phyloP scores from a whole-genome alignment of 2,329 filamentous ascomycete species.

The Tolypocladium paradoxum region DNA sequence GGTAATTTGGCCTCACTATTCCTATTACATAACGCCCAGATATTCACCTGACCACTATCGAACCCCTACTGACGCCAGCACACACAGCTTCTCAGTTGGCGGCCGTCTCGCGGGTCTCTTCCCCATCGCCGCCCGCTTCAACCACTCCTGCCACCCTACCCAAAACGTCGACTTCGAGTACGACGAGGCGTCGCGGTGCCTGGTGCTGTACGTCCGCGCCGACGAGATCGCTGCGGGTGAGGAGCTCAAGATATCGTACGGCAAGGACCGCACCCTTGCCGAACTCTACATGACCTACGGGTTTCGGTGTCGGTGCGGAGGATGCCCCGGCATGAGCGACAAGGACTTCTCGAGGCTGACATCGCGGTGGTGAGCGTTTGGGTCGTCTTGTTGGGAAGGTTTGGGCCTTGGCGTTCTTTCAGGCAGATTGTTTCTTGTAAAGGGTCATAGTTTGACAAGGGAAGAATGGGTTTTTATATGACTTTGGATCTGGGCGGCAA shows the following conservation, averaged over 20 bases:
- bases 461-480: background rate
- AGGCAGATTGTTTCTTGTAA: too few species aligned
- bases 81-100: slow-evolving; percentile 15
- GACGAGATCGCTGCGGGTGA: slow-evolving; percentile 27
- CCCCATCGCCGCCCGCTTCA: slow-evolving; percentile 43
- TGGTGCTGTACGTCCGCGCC: slow-evolving; percentile 29
- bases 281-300: slow-evolving; percentile 35
- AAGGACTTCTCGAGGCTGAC: background rate
- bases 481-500: background rate
- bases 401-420: background rate
- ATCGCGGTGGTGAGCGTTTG: background rate
- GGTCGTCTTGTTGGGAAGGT: too few species aligned
- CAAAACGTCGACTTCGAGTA: slow-evolving; percentile 35
- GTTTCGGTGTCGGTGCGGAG: slow-evolving; percentile 40
- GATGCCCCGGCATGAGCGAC: slow-evolving; percentile 23
- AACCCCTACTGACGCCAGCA: background rate
- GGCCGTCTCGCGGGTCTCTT: slow-evolving; percentile 30
- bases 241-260: slow-evolving; percentile 44
- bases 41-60: too few species aligned
- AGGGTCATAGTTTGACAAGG: background rate
- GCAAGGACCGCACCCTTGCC: slow-evolving; percentile 18
- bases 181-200: slow-evolving; percentile 17
- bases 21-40: background rate
- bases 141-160: slow-evolving; percentile 40
- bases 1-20: slow-evolving; percentile 18